Conservation (phyloP, 2,329 filamentous ascomycete species). For the Aspergillus unguis region DNA sequence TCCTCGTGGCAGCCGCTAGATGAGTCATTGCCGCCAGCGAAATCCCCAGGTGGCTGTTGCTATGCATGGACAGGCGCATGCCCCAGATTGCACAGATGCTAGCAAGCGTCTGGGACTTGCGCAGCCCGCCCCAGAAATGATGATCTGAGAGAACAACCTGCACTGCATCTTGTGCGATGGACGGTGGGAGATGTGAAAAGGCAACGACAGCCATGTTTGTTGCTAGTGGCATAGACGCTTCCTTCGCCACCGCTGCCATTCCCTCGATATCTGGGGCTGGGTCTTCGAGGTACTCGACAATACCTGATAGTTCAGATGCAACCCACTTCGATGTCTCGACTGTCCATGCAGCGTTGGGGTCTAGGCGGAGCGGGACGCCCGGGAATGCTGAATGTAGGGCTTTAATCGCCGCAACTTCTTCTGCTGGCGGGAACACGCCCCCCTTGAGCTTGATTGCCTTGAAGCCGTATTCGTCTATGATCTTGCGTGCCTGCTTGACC, state of each 20-base stretch:
- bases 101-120: slow-evolving; percentile 40
- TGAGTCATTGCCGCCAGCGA: slow-evolving; percentile 46
- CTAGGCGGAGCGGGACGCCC: slow-evolving; percentile 26
- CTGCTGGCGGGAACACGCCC: slow-evolving; percentile 40
- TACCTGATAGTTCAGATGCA: slow-evolving; percentile 9
- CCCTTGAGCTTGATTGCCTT: slow-evolving; percentile 46
- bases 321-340: slow-evolving; percentile 8
- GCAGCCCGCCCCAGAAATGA: slow-evolving; percentile 46
- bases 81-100: slow-evolving; percentile 36
- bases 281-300: slow-evolving; percentile 42
- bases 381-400: slow-evolving; percentile 40
- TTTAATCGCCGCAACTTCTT: slow-evolving; percentile 42
- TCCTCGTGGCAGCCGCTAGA: slow-evolving; percentile 41
- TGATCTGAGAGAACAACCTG: slow-evolving; percentile 44
- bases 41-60: slow-evolving; percentile 45
- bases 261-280: slow-evolving; percentile 42
- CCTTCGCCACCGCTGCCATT: slow-evolving; percentile 44
- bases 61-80: slow-evolving; percentile 45
- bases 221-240: slow-evolving; percentile 42
- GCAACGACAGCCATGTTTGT: slow-evolving; percentile 47
- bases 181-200: slow-evolving; percentile 39
- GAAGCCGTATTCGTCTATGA: slow-evolving; percentile 41
- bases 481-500: not conserved
- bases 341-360: slow-evolving; percentile 6
- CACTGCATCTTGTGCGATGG: slow-evolving; percentile 40